Conservation (phyloP, 139 green algal genomes). For the Pleodorina starrii region DNA sequence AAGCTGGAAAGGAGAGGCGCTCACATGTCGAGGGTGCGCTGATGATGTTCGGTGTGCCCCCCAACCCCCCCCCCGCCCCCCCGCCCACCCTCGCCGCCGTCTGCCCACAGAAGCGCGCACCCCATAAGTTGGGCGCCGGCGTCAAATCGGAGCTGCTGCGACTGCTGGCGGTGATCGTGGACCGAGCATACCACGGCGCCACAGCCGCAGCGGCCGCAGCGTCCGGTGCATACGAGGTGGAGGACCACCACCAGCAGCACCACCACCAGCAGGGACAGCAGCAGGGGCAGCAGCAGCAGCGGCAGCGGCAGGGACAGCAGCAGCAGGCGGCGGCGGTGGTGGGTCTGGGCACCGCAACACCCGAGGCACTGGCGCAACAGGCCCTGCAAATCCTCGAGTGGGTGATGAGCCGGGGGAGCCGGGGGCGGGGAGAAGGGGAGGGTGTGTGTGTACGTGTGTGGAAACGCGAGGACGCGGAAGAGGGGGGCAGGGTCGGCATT, state of each 20-base stretch:
- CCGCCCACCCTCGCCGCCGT: no score
- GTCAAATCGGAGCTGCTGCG: slow-evolving; percentile 8
- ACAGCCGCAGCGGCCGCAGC: not conserved
- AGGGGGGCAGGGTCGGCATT: no score
- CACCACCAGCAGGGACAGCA: not conserved
- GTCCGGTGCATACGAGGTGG: not conserved
- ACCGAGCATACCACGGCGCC: not conserved
- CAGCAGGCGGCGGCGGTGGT: not conserved
- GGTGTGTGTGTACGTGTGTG: no score
- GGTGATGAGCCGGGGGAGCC: not conserved
- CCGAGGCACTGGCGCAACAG: slow-evolving; percentile 13
- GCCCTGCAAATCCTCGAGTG: slow-evolving; percentile 18
- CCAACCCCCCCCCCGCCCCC: no score
- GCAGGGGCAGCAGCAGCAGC: not conserved
- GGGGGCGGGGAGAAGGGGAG: not conserved
- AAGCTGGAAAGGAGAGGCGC: no score
- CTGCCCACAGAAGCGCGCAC: not conserved
- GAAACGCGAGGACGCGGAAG: no score
- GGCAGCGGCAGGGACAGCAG: not conserved
- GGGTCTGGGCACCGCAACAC: not conserved
- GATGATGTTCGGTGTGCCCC: no score
- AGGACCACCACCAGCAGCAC: not conserved
- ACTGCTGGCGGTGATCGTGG: not conserved
- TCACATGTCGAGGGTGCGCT: no score
- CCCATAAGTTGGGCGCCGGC: slow-evolving; percentile 4